Percentiles rank a stretch among this genome's conserved stretches.
Evolutionary conservation across 768 basidiomycete genomes (phyloP).

Genomic region (Scleroderma bovista): DNA sequence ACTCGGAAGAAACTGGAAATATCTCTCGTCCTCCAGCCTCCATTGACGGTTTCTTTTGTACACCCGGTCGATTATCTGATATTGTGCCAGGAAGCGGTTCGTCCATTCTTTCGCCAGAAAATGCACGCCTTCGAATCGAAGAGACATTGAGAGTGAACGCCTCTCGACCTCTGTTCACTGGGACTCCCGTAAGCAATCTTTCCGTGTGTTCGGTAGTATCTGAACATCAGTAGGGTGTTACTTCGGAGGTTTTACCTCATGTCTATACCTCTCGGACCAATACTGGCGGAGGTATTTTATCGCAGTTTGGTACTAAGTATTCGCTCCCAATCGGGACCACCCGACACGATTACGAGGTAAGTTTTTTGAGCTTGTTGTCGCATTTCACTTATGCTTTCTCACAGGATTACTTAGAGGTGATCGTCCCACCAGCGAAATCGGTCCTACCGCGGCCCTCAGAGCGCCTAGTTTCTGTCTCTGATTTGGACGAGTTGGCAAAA

Average conservation of each 20-base stretch:
- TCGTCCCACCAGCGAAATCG: slow-evolving; percentile 76
- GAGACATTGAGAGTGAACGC: slow-evolving; percentile 55
- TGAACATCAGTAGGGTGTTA: slow-evolving; percentile 38
- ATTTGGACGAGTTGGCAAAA: slow-evolving; percentile 70
- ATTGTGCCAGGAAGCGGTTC: not conserved
- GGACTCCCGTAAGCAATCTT: slow-evolving; percentile 39
- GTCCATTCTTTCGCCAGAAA: slow-evolving; percentile 35
- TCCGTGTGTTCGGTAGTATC: not conserved
- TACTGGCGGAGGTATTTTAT: slow-evolving; percentile 54
- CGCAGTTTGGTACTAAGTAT: slow-evolving; percentile 71
- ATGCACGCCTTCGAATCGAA: slow-evolving; percentile 59
- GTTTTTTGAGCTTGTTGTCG: slow-evolving; percentile 7
- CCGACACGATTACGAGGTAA: slow-evolving; percentile 61
- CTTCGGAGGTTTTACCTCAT: slow-evolving; percentile 71
- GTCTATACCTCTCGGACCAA: slow-evolving; percentile 73
- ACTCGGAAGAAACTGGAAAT: not conserved
- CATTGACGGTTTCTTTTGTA: slow-evolving; percentile 5
- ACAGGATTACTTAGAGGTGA: slow-evolving; percentile 85
- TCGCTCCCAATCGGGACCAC: slow-evolving; percentile 80
- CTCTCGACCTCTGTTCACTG: slow-evolving; percentile 58
- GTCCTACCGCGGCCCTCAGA: slow-evolving; percentile 72
- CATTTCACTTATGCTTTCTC: slow-evolving; percentile 5
- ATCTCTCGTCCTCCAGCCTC: not conserved
- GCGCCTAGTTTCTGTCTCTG: slow-evolving; percentile 60
- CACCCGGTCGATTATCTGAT: not conserved